Evolutionary conservation across 2,329 filamentous ascomycete genomes (phyloP).

Genomic region (Sarocladium brachiariae): DNA sequence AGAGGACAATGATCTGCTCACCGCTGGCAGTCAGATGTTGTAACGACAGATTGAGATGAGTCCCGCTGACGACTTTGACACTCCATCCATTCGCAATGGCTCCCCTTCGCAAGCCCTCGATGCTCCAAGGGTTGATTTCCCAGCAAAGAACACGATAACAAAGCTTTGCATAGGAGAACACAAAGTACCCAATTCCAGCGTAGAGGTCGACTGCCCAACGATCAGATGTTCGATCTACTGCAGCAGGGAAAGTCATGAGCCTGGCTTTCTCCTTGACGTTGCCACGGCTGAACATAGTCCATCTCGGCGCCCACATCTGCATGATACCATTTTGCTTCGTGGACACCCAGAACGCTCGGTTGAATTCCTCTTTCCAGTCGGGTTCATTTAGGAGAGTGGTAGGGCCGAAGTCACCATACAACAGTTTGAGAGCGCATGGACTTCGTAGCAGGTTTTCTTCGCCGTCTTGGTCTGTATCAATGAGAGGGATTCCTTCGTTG

Average conservation of each 20-base stretch:
- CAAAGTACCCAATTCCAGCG: conserved; percentile 90
- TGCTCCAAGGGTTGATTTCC: conserved; percentile 85
- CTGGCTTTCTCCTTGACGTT: conserved; percentile 86
- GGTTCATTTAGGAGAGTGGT: conserved; percentile 16
- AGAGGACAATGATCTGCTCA: conserved; percentile 58
- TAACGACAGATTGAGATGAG: conserved; percentile 31
- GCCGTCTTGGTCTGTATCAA: conserved; percentile 18
- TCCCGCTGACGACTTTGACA: conserved; percentile 44
- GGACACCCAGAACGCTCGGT: conserved; percentile 67
- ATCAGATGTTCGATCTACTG: conserved; percentile 15
- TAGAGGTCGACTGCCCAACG: conserved; percentile 72
- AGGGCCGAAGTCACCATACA: conserved; percentile 71
- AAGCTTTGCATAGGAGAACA: conserved; percentile 70
- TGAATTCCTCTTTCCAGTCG: conserved; percentile 48
- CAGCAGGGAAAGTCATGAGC: conserved; percentile 48
- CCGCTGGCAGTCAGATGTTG: conserved; percentile 32
- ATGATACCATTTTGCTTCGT: conserved; percentile 71
- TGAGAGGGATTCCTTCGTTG: conserved; percentile 54
- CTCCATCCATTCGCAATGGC: conserved; percentile 63
- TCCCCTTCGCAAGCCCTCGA: conserved; percentile 75
- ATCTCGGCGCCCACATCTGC: conserved; percentile 81
- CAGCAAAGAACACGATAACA: conserved; percentile 74
- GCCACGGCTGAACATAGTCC: conserved; percentile 91
- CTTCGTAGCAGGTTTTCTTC: conserved; percentile 65
- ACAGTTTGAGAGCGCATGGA: conserved; percentile 60